Base-by-base conservation (phyloP, 352 stramenopile genomes). In the Thalassiosira livingstoniorum region DNA sequence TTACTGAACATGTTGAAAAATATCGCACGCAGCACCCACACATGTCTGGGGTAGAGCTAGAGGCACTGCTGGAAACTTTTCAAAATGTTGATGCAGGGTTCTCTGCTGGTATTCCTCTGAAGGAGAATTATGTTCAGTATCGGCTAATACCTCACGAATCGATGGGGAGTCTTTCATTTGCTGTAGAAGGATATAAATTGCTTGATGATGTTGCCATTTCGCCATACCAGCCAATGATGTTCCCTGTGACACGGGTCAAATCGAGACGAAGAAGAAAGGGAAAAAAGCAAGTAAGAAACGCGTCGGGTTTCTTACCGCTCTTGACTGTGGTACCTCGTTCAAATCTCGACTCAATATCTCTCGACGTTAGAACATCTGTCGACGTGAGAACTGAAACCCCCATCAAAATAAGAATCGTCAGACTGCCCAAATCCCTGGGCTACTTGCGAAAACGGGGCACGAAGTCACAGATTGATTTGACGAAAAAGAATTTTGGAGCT, bases 321-420 rank as follows among this genome's bases (percentile, higher is more conserved):
- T 47, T 85, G 23, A 85, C 77, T 47, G 29, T 85, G 4, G 64
- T 76, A 27, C 77, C 77, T 27, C 58, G 74, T 18, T 62, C 37
- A 27, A 70, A 55, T 47, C 60, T 79, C 23, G 65, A 72, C 54
- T 79, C 68, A 2, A 63, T 76, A 54, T 68, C 61, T 42, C 23
- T 84, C n/a, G 29, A 43, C 27, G 32, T 85, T 1, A 53, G 77
- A 23, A 34, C 77, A n/a, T 76, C 13, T 75, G 63, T 85, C 2
- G 47, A 62, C 27, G 77, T 85, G 5, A 4, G 47, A 66, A 69
- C 69, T 65, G 69, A 80, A 25, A 62, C 72, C 23, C 77, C 77
- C 67, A 75, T 85, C 11, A 75, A 72, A n/a, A 73, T 85, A 35
- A 34, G 77, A 55, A 80, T 85, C 53, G 77, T 85, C 23, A 43